Percentiles rank a stretch among this genome's conserved stretches.
Conservation (phyloP, 805 yeast genomes). For the Schwanniomyces sp. region DNA sequence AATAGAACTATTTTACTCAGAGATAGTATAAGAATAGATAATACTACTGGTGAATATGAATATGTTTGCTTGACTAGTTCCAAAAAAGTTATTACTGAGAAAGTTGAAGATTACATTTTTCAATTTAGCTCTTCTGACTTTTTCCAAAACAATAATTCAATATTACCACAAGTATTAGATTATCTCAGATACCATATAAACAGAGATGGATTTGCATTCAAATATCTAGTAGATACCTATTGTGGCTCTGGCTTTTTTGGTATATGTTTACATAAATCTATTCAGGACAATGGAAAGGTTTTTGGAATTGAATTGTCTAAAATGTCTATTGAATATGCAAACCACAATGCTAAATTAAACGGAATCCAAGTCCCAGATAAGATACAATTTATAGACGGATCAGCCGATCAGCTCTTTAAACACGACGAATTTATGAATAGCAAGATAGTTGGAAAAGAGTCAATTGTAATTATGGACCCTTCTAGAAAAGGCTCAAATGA, state of each 20-base stretch:
- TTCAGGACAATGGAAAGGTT: conserved; percentile 31
- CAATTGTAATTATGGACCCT: conserved; percentile 45
- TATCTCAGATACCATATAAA: conserved; percentile 23
- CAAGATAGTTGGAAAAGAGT: conserved; percentile 28
- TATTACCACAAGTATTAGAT: conserved; percentile 35
- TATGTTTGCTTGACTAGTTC: conserved; percentile 25
- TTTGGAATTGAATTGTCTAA: conserved; percentile 42
- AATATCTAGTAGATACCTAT: conserved; percentile 41
- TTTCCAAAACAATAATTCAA: conserved; percentile 40
- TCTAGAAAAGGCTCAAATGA: conserved; percentile 42
- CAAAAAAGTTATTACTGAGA: conserved; percentile 31
- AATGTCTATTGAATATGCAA: conserved; percentile 33
- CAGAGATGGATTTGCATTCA: conserved; percentile 8
- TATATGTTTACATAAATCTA: conserved; percentile 28
- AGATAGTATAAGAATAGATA: conserved; percentile 30
- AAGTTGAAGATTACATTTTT: conserved; percentile 32
- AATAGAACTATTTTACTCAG: conserved; percentile 22
- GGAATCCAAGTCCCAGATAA: conserved; percentile 27
- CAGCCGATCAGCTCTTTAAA: conserved; percentile 36
- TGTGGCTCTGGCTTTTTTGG: conserved; percentile 50
- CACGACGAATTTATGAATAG: conserved; percentile 21
- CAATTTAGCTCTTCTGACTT: conserved; percentile 40
- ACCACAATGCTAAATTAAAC: conserved; percentile 38
- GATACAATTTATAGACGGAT: conserved; percentile 35
- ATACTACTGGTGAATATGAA: conserved; percentile 27